phyloP scores from a whole-genome alignment of 2,329 filamentous ascomycete species.

The Fusarium solani-melongenae region DNA sequence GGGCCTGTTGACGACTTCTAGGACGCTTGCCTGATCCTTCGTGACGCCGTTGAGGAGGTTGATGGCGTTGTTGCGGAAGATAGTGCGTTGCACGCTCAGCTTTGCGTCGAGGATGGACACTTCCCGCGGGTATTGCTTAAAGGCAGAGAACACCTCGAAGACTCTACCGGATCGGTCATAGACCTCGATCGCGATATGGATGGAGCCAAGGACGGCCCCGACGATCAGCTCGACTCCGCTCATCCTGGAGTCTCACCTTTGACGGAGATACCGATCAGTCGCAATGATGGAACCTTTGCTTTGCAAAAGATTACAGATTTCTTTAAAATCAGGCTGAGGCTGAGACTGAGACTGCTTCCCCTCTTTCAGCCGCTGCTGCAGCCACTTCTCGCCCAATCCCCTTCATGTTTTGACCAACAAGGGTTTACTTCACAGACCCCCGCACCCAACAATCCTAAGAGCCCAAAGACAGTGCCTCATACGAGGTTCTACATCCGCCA shows the following conservation, averaged over 20 bases:
- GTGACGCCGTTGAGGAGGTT: neutral
- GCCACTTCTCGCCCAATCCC: too few species aligned
- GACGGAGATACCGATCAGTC: too few species aligned
- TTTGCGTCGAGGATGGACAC: neutral
- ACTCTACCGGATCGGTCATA: neutral
- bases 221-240: neutral
- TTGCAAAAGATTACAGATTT: too few species aligned
- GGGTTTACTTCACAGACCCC: neutral
- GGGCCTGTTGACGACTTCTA: neutral
- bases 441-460: neutral
- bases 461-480: too few species aligned
- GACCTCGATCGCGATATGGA: neutral
- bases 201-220: neutral
- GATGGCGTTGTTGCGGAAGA: neutral
- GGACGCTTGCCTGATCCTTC: neutral
- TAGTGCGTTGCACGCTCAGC: neutral
- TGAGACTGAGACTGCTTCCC: too few species aligned
- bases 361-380: neutral
- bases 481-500: too few species aligned
- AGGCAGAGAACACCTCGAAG: neutral
- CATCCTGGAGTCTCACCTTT: too few species aligned
- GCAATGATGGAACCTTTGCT: too few species aligned
- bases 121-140: neutral
- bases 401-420: too few species aligned
- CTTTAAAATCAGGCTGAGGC: neutral